Percentiles rank a stretch among this genome's conserved stretches.
Evolutionary conservation across 1,284 basidiomycete species (phyloP).

Genomic region (Prillingera fragicola): DNA sequence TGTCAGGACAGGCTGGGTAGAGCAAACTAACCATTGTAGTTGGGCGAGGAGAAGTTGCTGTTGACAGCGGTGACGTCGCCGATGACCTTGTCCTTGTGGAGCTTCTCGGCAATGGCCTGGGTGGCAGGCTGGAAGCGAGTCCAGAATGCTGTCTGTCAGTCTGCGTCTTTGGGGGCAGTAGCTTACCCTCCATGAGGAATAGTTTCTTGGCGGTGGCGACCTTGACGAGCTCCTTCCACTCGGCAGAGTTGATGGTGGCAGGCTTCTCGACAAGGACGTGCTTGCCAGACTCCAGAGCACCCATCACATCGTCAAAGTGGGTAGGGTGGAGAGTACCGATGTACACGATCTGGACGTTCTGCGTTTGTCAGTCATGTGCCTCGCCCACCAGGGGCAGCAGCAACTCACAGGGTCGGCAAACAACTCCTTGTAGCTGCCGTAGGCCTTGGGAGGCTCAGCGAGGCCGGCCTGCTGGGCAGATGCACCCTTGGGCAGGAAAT

Average conservation of each 20-base stretch:
- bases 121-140: slow-evolving; percentile 47
- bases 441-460: slow-evolving; percentile 23
- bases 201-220: slow-evolving; percentile 44
- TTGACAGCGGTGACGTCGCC: slow-evolving; percentile 39
- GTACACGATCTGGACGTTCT: slow-evolving; percentile 51
- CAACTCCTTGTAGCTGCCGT: slow-evolving; percentile 47
- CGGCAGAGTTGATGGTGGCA: slow-evolving; percentile 49
- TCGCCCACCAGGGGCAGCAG: not conserved
- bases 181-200: slow-evolving; percentile 48
- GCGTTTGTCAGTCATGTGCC: too few relatives aligned
- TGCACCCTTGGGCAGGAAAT: slow-evolving; percentile 32
- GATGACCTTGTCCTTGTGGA: slow-evolving; percentile 39
- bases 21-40: slow-evolving; percentile 8
- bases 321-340: slow-evolving; percentile 51
- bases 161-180: not conserved
- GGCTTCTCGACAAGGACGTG: slow-evolving; percentile 50
- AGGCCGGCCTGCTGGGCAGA: slow-evolving; percentile 30
- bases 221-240: slow-evolving; percentile 44
- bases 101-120: slow-evolving; percentile 36
- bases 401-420: slow-evolving; percentile 39
- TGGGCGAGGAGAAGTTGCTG: slow-evolving; percentile 7
- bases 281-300: slow-evolving; percentile 49
- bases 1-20: not conserved
- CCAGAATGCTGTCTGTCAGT: slow-evolving; percentile 35
- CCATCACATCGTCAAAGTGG: slow-evolving; percentile 49